phyloP scores from a whole-genome alignment of 2,329 filamentous ascomycete genomes.

The Rhinocladiella mackenziei region DNA sequence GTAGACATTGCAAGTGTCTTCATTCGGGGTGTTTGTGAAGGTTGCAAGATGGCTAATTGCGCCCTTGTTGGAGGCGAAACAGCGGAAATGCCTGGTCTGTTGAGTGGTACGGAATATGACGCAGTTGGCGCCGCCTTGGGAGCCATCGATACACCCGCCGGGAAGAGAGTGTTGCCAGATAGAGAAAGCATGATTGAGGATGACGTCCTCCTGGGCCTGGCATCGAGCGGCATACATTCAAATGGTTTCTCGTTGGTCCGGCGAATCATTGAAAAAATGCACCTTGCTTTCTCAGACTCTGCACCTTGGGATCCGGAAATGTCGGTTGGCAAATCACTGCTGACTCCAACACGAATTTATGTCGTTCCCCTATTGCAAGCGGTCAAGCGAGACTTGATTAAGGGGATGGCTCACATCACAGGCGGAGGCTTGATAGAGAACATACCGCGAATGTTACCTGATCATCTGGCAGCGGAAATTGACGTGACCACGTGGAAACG shows the following conservation, averaged over 20 bases:
- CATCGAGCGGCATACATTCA: constrained; percentile 83
- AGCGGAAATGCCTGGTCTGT: constrained; percentile 97
- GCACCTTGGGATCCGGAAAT: constrained; percentile 67
- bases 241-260: constrained; percentile 98
- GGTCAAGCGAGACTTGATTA: constrained; percentile 61
- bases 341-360: constrained; percentile 91
- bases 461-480: constrained; percentile 71
- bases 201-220: constrained; percentile 80
- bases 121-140: constrained; percentile 87
- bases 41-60: constrained; percentile 79
- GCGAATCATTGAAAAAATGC: constrained; percentile 72
- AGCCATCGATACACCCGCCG: constrained; percentile 58
- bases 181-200: constrained; percentile 71
- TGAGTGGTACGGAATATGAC: constrained; percentile 83
- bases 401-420: constrained; percentile 95
- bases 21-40: constrained; percentile 81
- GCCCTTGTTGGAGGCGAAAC: constrained; percentile 96
- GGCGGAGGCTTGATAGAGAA: constrained; percentile 92
- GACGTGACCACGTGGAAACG: constrained; percentile 72
- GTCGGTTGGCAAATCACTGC: constrained; percentile 67
- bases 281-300: constrained; percentile 65
- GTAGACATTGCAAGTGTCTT: constrained; percentile 76
- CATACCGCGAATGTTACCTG: constrained; percentile 86
- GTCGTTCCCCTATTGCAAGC: constrained; percentile 74
- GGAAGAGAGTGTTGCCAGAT: constrained; percentile 66